Conservation (phyloP, 108 stramenopile species). For the Nitzschia putrida region DNA sequence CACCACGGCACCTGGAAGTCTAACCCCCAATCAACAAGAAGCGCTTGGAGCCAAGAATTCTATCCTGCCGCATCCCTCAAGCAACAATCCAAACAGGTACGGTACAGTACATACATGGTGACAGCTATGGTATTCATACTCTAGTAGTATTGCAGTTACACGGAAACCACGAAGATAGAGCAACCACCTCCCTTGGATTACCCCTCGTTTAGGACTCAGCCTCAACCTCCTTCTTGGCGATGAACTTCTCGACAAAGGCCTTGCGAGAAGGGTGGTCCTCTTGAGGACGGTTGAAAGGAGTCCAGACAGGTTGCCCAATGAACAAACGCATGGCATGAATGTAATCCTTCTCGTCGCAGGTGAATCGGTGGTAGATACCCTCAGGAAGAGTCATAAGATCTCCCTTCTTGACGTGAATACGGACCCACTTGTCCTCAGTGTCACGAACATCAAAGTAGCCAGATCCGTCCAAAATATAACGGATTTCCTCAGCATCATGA, state of each 20-base stretch:
- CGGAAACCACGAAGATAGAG: too few species aligned
- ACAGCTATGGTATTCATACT: too few species aligned
- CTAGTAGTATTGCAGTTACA: too few species aligned
- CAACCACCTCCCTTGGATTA: too few species aligned
- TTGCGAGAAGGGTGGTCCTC: constrained; percentile 80
- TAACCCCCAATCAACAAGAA: too few species aligned
- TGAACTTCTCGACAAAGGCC: constrained; percentile 62
- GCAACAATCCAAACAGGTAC: too few species aligned
- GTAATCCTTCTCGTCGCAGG: constrained; percentile 82
- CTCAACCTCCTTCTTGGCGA: constrained; percentile 58
- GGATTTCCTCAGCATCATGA: constrained; percentile 97
- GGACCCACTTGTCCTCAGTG: constrained; percentile 83
- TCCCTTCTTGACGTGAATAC: constrained; percentile 91
- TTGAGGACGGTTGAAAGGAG: constrained; percentile 91
- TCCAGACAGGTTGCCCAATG: constrained; percentile 95
- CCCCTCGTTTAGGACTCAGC: not conserved
- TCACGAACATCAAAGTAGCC: constrained; percentile 96
- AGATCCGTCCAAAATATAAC: constrained; percentile 84
- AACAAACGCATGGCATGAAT: constrained; percentile 96
- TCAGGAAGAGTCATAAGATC: constrained; percentile 95
- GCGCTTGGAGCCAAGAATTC: too few species aligned
- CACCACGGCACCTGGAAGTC: too few species aligned
- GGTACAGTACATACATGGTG: too few species aligned
- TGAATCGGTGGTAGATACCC: constrained; percentile 91
- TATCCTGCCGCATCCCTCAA: too few species aligned